These are phyloP conservation scores for Aspergillus sclerotioniger DNA, from an alignment of 495 filamentous ascomycete genomes.

Conservation along the genomic window DNA sequence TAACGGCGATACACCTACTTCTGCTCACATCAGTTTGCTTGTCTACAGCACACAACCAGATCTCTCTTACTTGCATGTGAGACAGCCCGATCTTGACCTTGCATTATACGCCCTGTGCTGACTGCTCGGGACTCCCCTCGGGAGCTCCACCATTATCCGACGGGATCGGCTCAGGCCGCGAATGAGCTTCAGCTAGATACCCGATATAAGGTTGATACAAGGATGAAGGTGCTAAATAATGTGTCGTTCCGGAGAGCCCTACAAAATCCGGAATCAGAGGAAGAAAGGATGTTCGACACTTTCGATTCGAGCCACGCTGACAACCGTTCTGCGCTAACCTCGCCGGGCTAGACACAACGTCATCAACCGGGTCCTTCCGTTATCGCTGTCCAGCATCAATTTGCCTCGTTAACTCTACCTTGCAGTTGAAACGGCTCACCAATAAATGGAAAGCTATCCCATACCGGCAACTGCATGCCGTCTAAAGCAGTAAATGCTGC, in stretches of 20 bases:
- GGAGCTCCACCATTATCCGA: background rate
- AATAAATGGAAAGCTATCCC: constrained; percentile 37
- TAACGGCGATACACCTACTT: background rate
- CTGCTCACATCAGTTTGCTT: background rate
- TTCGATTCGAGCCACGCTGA: no score
- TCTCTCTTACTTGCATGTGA: constrained; percentile 43
- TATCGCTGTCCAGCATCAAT: background rate
- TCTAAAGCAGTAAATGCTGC: constrained; percentile 28
- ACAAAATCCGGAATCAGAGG: background rate
- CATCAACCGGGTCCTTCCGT: no score
- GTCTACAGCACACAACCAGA: background rate
- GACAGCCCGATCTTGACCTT: constrained; percentile 38
- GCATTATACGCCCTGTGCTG: background rate
- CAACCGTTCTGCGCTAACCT: background rate
- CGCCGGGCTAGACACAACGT: background rate
- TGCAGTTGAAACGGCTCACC: background rate
- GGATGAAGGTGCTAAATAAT: no score
- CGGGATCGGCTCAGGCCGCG: no score
- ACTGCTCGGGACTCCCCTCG: background rate
- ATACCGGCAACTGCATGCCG: constrained; percentile 34
- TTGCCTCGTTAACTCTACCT: background rate
- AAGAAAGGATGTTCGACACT: no score
- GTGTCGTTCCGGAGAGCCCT: no score
- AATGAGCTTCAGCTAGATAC: background rate
- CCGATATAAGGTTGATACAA: no score